A percentile compares a stretch with the other conserved stretches of the same genome.
These are phyloP conservation scores for Zasmidium angulare DNA, from an alignment of 2,329 filamentous ascomycete species.

Conservation along the genomic window DNA sequence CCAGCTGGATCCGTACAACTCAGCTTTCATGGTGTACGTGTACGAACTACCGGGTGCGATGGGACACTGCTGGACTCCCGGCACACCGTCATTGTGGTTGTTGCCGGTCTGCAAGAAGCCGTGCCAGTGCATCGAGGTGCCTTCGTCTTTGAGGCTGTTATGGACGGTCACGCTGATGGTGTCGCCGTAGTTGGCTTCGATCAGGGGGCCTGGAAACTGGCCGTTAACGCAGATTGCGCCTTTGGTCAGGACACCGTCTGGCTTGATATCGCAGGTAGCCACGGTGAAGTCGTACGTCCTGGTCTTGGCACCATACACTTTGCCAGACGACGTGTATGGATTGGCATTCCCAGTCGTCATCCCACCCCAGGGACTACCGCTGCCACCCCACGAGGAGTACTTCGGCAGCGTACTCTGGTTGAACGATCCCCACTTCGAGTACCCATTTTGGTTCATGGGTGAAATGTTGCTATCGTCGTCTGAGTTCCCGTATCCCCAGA, in stretches of 20 bases:
- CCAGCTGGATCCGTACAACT: slow-evolving; percentile 42
- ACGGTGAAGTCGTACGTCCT: not conserved
- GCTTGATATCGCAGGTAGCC: not conserved
- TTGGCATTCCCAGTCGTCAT: slow-evolving; percentile 1
- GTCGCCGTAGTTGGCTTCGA: slow-evolving; percentile 28
- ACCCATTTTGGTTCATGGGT: not conserved
- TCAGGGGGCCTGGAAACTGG: slow-evolving; percentile 54
- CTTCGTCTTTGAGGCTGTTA: slow-evolving; percentile 40
- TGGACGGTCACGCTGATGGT: slow-evolving; percentile 35
- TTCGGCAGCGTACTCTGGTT: not conserved
- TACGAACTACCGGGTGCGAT: slow-evolving; percentile 19
- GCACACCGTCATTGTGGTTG: slow-evolving; percentile 35
- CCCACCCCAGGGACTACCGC: not conserved
- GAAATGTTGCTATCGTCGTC: not conserved
- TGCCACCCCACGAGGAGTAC: not conserved
- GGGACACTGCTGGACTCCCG: slow-evolving; percentile 21
- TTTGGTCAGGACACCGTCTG: slow-evolving; percentile 1
- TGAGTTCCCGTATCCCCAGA: not conserved
- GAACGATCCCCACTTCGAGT: not conserved
- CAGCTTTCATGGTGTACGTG: slow-evolving; percentile 37
- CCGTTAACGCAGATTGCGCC: slow-evolving; percentile 50
- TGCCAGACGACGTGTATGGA: not conserved
- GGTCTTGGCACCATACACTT: not conserved
- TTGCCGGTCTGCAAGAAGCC: slow-evolving; percentile 37
- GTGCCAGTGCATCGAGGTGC: slow-evolving; percentile 45